These are phyloP conservation scores for Calocybe indica DNA, from an alignment of 768 basidiomycete genomes.

Conservation along the genomic window DNA sequence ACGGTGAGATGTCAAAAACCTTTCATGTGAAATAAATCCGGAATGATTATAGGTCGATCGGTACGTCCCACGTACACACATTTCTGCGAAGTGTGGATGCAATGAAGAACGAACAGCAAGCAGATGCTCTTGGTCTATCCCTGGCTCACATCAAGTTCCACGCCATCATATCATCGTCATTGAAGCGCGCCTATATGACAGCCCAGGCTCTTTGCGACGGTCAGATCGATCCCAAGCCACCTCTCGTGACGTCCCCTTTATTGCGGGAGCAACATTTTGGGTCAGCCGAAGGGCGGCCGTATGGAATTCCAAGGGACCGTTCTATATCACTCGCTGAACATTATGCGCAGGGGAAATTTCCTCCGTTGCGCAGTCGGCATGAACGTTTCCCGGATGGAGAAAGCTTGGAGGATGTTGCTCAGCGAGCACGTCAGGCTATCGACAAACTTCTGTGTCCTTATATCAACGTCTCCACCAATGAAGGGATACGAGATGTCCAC, in stretches of 20 bases:
- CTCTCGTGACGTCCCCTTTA: constrained; percentile 40
- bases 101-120: constrained; percentile 39
- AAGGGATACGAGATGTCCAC: constrained; percentile 35
- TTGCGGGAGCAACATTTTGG: constrained; percentile 72
- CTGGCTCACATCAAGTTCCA: constrained; percentile 43
- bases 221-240: constrained; percentile 40
- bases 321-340: constrained; percentile 38
- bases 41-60: neutral
- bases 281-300: constrained; percentile 58
- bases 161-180: constrained; percentile 59
- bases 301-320: constrained; percentile 25
- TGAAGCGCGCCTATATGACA: constrained; percentile 59
- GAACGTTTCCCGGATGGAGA: constrained; percentile 70
- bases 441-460: constrained; percentile 51
- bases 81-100: neutral
- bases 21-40: neutral
- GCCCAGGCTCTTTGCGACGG: constrained; percentile 48
- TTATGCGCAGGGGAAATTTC: constrained; percentile 47
- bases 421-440: constrained; percentile 46
- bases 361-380: constrained; percentile 34
- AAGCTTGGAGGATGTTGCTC: constrained; percentile 54
- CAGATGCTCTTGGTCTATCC: constrained; percentile 51
- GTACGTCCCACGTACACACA: neutral
- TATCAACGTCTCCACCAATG: constrained; percentile 33
- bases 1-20: constrained; percentile 41